These are phyloP conservation scores for Trichoderma brevicompactum DNA, from an alignment of 2,329 filamentous ascomycete genomes.

Conservation along the genomic window DNA sequence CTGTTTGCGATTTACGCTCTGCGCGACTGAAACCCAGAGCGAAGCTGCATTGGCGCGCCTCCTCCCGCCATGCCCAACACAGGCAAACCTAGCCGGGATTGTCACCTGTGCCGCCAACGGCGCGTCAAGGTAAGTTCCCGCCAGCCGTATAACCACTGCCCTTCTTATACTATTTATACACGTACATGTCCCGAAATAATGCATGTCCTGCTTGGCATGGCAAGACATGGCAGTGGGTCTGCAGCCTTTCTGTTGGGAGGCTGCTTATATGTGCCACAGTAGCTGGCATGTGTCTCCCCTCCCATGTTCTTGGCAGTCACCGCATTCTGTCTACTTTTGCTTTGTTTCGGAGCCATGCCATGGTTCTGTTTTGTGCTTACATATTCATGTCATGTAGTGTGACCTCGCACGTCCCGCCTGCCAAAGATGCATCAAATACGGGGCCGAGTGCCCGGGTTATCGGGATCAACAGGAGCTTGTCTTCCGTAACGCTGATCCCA, in stretches of 20 bases:
- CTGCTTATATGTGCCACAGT: neutral
- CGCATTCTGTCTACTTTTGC: neutral
- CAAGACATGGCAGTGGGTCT: neutral
- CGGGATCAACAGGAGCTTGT: constrained; percentile 47
- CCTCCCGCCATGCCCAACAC: constrained; percentile 46
- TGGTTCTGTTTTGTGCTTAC: neutral
- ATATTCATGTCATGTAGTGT: constrained; percentile 38
- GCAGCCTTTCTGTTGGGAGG: neutral
- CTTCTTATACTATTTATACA: neutral
- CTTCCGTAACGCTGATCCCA: constrained; percentile 44
- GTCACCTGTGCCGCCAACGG: constrained; percentile 47
- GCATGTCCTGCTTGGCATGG: too few species aligned
- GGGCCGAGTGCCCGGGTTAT: constrained; percentile 47
- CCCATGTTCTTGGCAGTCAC: too few species aligned
- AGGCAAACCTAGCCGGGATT: constrained; percentile 48
- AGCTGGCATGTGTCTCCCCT: too few species aligned
- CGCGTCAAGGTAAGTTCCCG: constrained; percentile 46
- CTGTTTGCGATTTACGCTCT: neutral
- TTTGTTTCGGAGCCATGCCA: neutral
- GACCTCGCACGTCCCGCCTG: constrained; percentile 47
- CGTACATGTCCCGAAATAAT: too few species aligned
- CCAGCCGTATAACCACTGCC: too few species aligned
- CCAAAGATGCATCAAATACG: constrained; percentile 48
- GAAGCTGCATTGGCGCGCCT: neutral
- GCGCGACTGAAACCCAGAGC: neutral